Conservation (phyloP, 2,329 filamentous ascomycete genomes). For the Stemphylium lycopersici region DNA sequence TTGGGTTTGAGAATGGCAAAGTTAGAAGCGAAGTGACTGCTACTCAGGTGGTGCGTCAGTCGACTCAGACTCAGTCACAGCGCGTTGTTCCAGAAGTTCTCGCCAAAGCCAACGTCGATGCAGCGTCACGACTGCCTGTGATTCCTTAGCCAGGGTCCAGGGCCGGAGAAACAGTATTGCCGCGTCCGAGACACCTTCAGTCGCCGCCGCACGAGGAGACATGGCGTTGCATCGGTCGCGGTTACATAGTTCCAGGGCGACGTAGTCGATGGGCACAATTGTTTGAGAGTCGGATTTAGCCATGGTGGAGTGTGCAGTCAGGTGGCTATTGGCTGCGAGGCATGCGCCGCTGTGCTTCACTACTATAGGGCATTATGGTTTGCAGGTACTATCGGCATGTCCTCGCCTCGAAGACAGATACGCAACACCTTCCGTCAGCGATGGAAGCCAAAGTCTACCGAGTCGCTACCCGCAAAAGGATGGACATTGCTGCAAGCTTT, state of each 20-base stretch:
- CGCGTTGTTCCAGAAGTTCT: constrained; percentile 17
- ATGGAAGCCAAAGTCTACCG: background rate
- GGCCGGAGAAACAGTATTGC: constrained; percentile 6
- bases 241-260: no score
- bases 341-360: background rate
- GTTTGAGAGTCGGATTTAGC: background rate
- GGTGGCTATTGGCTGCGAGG: no score
- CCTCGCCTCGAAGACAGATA: background rate
- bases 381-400: background rate
- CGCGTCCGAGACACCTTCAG: background rate
- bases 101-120: constrained; percentile 9
- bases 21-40: constrained; percentile 8
- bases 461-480: constrained; percentile 1
- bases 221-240: constrained; percentile 1
- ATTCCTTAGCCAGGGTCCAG: constrained; percentile 10
- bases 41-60: constrained; percentile 19
- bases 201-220: background rate
- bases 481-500: background rate
- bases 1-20: background rate
- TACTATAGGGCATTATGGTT: constrained; percentile 2
- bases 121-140: constrained; percentile 8
- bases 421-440: constrained; percentile 9
- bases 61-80: constrained; percentile 12
- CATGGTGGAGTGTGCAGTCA: background rate
- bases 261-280: no score